Evolutionary conservation across 2,329 filamentous ascomycete species (phyloP).

Genomic region (Aspergillus arachidicola): DNA sequence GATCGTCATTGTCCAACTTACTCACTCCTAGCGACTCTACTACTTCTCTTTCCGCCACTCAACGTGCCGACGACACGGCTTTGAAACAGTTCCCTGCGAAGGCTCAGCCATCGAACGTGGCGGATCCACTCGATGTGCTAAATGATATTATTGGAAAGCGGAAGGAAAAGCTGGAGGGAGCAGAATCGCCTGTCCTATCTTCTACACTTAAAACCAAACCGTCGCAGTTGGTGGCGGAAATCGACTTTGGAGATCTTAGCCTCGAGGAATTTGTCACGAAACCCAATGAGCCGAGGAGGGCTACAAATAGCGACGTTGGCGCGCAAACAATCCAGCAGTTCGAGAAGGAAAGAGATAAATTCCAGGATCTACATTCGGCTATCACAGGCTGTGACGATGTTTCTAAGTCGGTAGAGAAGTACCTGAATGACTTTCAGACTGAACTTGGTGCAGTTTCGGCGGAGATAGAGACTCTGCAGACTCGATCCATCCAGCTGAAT

Average conservation of each 20-base stretch:
- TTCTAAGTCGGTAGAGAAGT: constrained; percentile 87
- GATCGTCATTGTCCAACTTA: constrained; percentile 76
- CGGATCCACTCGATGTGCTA: constrained; percentile 73
- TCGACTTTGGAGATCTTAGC: constrained; percentile 78
- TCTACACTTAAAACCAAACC: constrained; percentile 33
- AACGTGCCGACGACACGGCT: constrained; percentile 68
- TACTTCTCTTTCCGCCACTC: constrained; percentile 69
- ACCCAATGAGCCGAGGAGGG: constrained; percentile 32
- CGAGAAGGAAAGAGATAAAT: constrained; percentile 78
- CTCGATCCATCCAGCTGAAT: constrained; percentile 79
- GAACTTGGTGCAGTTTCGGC: constrained; percentile 90
- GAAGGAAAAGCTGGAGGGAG: constrained; percentile 12
- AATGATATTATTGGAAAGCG: constrained; percentile 58
- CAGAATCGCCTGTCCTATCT: constrained; percentile 16
- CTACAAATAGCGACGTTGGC: constrained; percentile 40
- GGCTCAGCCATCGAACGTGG: constrained; percentile 56
- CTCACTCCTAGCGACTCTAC: constrained; percentile 74
- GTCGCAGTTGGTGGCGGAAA: constrained; percentile 59
- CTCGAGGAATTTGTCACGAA: constrained; percentile 68
- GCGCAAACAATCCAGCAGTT: constrained; percentile 72
- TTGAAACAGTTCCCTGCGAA: constrained; percentile 61
- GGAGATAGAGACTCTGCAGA: constrained; percentile 92
- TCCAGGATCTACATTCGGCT: constrained; percentile 86
- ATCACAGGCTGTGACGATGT: constrained; percentile 91
- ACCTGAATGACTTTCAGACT: constrained; percentile 88